Evolutionary conservation across 2,329 filamentous ascomycete genomes (phyloP).

Genomic region (Trichoderma afroharzianum): DNA sequence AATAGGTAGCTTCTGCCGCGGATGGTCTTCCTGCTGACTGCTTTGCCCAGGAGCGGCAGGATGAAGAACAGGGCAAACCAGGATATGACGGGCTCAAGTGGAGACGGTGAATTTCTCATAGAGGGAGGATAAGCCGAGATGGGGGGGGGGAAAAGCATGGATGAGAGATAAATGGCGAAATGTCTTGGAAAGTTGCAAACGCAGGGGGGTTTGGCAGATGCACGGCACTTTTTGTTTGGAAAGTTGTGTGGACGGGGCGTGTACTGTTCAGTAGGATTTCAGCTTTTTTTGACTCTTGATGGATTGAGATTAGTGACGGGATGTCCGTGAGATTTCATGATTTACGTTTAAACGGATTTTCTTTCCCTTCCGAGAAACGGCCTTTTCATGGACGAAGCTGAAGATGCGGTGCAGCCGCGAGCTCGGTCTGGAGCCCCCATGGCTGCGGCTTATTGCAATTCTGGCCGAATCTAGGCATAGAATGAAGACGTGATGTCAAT

Average conservation of each 20-base stretch:
- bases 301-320: neutral
- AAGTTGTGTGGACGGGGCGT: neutral
- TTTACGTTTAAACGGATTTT: neutral
- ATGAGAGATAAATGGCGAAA: neutral
- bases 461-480: neutral
- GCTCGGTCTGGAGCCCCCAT: neutral
- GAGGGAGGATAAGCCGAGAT: neutral
- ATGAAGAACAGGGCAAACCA: neutral
- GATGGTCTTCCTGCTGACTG: neutral
- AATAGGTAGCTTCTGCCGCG: neutral
- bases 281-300: neutral
- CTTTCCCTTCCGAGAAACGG: neutral
- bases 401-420: neutral
- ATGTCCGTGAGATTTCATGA: neutral
- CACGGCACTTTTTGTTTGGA: neutral
- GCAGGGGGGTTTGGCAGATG: neutral
- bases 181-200: neutral
- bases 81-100: neutral
- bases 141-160: neutral
- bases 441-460: neutral
- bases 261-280: neutral
- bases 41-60: neutral
- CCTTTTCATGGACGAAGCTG: neutral
- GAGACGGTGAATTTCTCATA: neutral
- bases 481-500: neutral